Evolutionary conservation across 805 yeast species (phyloP).

Genomic region (Sugiyamaella valdiviana): DNA sequence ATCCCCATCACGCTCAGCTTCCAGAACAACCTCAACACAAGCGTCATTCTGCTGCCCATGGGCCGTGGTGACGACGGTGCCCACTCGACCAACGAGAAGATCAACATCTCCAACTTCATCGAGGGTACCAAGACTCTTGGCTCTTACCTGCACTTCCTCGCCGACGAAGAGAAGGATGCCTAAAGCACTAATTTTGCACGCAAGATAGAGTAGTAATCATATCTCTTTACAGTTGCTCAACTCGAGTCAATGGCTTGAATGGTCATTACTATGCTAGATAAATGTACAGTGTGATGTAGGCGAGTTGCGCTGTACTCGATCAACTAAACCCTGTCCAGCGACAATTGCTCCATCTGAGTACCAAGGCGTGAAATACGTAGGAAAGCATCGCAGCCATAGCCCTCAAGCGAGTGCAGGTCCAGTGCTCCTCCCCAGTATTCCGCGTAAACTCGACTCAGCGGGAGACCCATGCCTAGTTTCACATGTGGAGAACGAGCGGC

Average conservation of each 20-base stretch:
- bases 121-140: slow-evolving; percentile 91
- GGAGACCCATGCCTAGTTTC: slow-evolving; percentile 81
- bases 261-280: background rate
- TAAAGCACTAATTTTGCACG: slow-evolving; percentile 2
- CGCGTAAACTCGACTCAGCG: slow-evolving; percentile 87
- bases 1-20: slow-evolving; percentile 95
- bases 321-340: slow-evolving; percentile 61
- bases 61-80: slow-evolving; percentile 99
- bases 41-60: slow-evolving; percentile 87
- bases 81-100: slow-evolving; percentile 93
- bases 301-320: no score
- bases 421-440: slow-evolving; percentile 96
- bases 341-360: slow-evolving; percentile 52
- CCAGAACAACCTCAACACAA: slow-evolving; percentile 78
- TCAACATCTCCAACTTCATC: slow-evolving; percentile 81
- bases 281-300: background rate
- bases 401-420: slow-evolving; percentile 75
- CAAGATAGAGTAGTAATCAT: background rate
- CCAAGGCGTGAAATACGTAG: slow-evolving; percentile 76
- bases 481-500: slow-evolving; percentile 67
- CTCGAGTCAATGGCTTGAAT: background rate
- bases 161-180: slow-evolving; percentile 34
- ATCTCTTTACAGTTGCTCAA: background rate
- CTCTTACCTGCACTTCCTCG: slow-evolving; percentile 87
- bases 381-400: slow-evolving; percentile 87